These are phyloP conservation scores for Beta vulgaris DNA, from an alignment of 148 eudicot species.

Conservation along the genomic window DNA sequence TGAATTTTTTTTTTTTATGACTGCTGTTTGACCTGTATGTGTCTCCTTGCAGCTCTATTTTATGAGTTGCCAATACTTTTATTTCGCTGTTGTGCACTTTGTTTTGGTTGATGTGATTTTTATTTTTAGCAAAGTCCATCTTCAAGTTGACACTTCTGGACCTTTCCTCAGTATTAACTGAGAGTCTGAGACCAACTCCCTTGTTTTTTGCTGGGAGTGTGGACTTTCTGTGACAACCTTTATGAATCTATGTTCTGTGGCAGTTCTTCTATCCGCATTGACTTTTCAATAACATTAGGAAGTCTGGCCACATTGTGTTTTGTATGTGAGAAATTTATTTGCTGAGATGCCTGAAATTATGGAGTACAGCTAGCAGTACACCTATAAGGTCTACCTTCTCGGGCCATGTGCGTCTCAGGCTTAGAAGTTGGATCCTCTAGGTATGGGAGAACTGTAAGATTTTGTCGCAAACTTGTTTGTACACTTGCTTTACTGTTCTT, in stretches of 20 bases:
- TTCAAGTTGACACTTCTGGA: slow-evolving; percentile 26
- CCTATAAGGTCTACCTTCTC: slow-evolving; percentile 32
- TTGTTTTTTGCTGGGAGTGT: slow-evolving; percentile 30
- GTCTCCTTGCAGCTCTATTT: slow-evolving; percentile 17
- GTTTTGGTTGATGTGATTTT: slow-evolving; percentile 19
- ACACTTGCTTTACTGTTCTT: slow-evolving; percentile 30
- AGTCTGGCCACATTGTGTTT: slow-evolving; percentile 44
- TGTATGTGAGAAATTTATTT: slow-evolving; percentile 28
- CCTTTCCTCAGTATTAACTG: slow-evolving; percentile 17
- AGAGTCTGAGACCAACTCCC: slow-evolving; percentile 25
- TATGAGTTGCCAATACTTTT: slow-evolving; percentile 19
- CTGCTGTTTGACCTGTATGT: slow-evolving; percentile 1
- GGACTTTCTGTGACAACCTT: slow-evolving; percentile 26
- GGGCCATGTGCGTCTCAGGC: slow-evolving; percentile 28
- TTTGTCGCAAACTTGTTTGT: slow-evolving; percentile 20
- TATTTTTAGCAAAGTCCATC: slow-evolving; percentile 17
- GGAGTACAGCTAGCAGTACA: slow-evolving; percentile 49
- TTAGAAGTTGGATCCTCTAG: slow-evolving; percentile 5
- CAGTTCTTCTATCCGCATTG: slow-evolving; percentile 83
- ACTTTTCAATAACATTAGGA: slow-evolving; percentile 79
- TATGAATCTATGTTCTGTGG: slow-evolving; percentile 32
- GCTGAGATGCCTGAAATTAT: slow-evolving; percentile 29
- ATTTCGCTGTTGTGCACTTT: slow-evolving; percentile 29
- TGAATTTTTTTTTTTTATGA: slow-evolving; percentile 14
- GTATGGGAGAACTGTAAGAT: slow-evolving; percentile 26